Conservation (phyloP, 768 basidiomycete species). For the Phylloporus arenicola region DNA sequence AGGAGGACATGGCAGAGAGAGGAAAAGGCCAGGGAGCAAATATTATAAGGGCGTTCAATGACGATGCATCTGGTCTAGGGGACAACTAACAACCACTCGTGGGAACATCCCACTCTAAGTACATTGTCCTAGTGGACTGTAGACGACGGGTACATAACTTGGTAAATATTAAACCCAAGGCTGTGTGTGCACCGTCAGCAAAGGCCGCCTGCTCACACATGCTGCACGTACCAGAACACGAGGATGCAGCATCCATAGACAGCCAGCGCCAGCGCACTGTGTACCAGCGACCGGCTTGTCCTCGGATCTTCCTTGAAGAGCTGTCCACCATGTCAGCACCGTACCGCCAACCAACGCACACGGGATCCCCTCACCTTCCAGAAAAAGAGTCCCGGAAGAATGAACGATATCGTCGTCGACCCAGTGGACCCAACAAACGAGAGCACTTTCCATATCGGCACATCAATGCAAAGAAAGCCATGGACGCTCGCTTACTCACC, state of each 20-base stretch:
- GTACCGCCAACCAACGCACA: not conserved
- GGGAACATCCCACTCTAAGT: conserved; percentile 14
- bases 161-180: conserved; percentile 75
- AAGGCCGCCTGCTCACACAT: not conserved
- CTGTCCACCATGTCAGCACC: conserved; percentile 31
- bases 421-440: conserved; percentile 97
- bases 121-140: not conserved
- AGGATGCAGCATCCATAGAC: conserved; percentile 77
- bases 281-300: conserved; percentile 48
- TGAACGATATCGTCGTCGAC: conserved; percentile 95
- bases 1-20: conserved; percentile 6
- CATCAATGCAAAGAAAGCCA: conserved; percentile 9
- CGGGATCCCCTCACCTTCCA: conserved; percentile 62
- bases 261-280: conserved; percentile 58
- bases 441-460: conserved; percentile 51
- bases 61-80: conserved; percentile 31
- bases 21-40: not conserved
- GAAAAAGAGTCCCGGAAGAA: conserved; percentile 88
- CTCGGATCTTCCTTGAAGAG: conserved; percentile 64
- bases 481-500: conserved; percentile 41
- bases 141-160: conserved; percentile 39
- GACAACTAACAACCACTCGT: conserved; percentile 15
- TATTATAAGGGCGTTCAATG: not conserved
- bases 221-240: conserved; percentile 74
- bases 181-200: conserved; percentile 34